A percentile compares a stretch with the other conserved stretches of the same genome.
These are phyloP conservation scores for Ophiostoma ulmi DNA, from an alignment of 2,329 filamentous ascomycete species.

Conservation along the genomic window DNA sequence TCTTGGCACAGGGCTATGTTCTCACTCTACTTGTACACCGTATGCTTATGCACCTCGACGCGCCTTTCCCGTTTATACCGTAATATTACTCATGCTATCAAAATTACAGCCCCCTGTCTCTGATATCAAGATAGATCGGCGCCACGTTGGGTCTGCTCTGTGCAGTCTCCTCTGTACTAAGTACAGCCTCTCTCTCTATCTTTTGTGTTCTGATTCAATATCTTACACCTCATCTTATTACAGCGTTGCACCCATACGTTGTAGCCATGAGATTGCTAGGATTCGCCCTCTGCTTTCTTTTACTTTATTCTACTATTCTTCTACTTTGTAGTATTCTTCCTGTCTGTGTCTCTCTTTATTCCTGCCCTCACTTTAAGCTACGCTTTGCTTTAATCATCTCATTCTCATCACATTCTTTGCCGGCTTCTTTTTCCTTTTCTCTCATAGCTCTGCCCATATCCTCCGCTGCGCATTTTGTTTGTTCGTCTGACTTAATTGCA, in stretches of 20 bases:
- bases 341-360: slow-evolving; percentile 2
- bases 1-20: slow-evolving; percentile 4
- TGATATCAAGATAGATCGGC: slow-evolving; percentile 22
- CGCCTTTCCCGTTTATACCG: background rate
- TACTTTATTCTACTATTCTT: slow-evolving; percentile 1
- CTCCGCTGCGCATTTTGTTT: background rate
- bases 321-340: background rate
- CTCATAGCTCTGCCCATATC: background rate
- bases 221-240: background rate
- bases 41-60: background rate
- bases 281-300: background rate
- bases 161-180: background rate
- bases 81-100: slow-evolving; percentile 2
- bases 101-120: slow-evolving; percentile 7
- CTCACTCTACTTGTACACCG: background rate
- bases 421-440: background rate
- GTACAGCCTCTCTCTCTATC: background rate
- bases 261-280: background rate
- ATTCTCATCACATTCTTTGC: background rate
- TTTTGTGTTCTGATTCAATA: background rate
- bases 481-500: too few species aligned
- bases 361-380: background rate
- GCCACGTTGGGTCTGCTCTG: slow-evolving; percentile 11
- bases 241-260: background rate
- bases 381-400: background rate